Percentiles rank a stretch among this genome's conserved stretches.
Evolutionary conservation across 1,284 basidiomycete genomes (phyloP).

Genomic region (Austroboletus novae-zelandiae): DNA sequence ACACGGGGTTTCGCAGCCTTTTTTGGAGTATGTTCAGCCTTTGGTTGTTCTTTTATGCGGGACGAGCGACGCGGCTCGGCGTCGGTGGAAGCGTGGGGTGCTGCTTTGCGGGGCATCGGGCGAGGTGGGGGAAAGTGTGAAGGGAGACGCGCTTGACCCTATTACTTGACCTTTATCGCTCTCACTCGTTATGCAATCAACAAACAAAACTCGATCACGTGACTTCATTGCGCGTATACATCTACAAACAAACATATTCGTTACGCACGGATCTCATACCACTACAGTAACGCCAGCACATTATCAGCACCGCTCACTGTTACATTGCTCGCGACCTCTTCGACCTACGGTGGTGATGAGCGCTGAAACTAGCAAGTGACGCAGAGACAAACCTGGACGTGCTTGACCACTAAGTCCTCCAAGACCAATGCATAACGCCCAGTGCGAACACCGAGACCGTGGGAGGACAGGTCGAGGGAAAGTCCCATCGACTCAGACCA

Average conservation of each 20-base stretch:
- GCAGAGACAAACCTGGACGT: constrained; percentile 48
- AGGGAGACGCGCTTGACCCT: constrained; percentile 31
- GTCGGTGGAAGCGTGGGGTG: constrained; percentile 36
- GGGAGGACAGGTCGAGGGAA: constrained; percentile 52
- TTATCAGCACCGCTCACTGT: constrained; percentile 66
- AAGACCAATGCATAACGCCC: constrained; percentile 69
- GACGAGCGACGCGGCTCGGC: constrained; percentile 59
- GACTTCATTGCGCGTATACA: constrained; percentile 28
- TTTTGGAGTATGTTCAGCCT: constrained; percentile 47
- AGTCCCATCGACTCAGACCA: constrained; percentile 70
- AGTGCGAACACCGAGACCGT: constrained; percentile 64
- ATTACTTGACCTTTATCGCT: constrained; percentile 34
- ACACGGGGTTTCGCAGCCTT: constrained; percentile 61
- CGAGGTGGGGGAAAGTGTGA: constrained; percentile 6
- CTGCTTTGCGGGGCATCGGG: constrained; percentile 69
- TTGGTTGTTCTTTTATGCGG: constrained; percentile 70
- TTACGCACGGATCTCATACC: constrained; percentile 12
- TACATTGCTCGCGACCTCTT: constrained; percentile 44
- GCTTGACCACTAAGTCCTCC: constrained; percentile 69
- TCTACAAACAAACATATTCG: constrained; percentile 19
- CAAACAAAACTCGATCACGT: constrained; percentile 36
- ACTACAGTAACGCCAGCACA: constrained; percentile 54
- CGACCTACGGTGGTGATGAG: constrained; percentile 40
- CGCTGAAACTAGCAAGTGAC: background rate
- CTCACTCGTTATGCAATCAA: constrained; percentile 23